Percentiles rank a stretch among this genome's conserved stretches.
Evolutionary conservation across 2,329 filamentous ascomycete genomes (phyloP).

Genomic region (Neonectria faginata): DNA sequence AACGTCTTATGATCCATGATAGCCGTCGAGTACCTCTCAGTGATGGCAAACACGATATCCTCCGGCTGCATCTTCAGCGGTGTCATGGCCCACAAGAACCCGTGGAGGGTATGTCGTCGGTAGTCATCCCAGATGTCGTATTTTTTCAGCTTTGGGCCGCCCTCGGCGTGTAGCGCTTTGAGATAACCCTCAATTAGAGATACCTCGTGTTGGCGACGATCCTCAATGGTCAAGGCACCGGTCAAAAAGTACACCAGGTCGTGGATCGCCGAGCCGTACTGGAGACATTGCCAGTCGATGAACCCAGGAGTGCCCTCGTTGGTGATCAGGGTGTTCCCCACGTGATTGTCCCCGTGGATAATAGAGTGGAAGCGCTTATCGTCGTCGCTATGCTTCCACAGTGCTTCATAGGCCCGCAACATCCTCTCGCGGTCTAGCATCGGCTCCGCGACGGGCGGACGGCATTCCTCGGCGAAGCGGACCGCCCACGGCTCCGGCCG

Average conservation of each 20-base stretch:
- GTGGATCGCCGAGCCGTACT: slow-evolving; percentile 20
- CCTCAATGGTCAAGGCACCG: slow-evolving; percentile 19
- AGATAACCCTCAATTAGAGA: slow-evolving; percentile 18
- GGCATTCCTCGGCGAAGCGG: slow-evolving; percentile 14
- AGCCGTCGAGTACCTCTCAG: slow-evolving; percentile 17
- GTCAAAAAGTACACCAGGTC: slow-evolving; percentile 22
- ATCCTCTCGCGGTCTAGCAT: slow-evolving; percentile 18
- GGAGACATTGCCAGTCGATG: slow-evolving; percentile 25
- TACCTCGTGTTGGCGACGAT: slow-evolving; percentile 9
- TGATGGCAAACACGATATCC: slow-evolving; percentile 13
- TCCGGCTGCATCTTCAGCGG: slow-evolving; percentile 25
- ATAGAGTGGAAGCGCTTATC: slow-evolving; percentile 11
- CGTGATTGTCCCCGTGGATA: slow-evolving; percentile 21
- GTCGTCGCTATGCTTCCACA: slow-evolving; percentile 20
- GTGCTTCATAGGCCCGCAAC: slow-evolving; percentile 9
- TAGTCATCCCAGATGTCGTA: slow-evolving; percentile 22
- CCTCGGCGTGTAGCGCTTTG: slow-evolving; percentile 5
- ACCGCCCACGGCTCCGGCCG: slow-evolving; percentile 16
- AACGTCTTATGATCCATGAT: slow-evolving; percentile 21
- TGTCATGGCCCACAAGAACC: slow-evolving; percentile 24
- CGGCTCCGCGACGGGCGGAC: slow-evolving; percentile 16
- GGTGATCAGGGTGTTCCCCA: slow-evolving; percentile 22
- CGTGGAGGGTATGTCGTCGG: slow-evolving; percentile 17
- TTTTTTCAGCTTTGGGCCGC: slow-evolving; percentile 15
- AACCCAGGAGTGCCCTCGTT: slow-evolving; percentile 22